These are phyloP conservation scores for Chytriomyces confervae DNA, from an alignment of 192 early-diverging fungal species.

Conservation along the genomic window DNA sequence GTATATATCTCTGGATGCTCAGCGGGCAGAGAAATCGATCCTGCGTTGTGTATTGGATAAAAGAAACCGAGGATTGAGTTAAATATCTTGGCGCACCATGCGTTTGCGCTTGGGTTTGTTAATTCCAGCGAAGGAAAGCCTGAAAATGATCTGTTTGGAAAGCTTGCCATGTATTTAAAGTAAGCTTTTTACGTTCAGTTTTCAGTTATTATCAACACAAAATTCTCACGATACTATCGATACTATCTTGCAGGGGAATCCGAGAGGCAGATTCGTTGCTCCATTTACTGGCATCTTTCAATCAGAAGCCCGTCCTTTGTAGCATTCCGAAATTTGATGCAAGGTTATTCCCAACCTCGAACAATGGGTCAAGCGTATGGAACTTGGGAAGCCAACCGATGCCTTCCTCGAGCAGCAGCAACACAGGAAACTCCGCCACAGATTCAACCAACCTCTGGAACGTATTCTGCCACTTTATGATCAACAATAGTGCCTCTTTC, in stretches of 20 bases:
- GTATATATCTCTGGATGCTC: constrained; percentile 22
- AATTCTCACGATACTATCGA: neutral
- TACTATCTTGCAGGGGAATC: constrained; percentile 37
- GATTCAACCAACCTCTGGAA: constrained; percentile 46
- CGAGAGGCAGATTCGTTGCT: constrained; percentile 52
- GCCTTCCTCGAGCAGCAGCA: neutral
- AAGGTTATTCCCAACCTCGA: constrained; percentile 20
- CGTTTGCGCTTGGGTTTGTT: constrained; percentile 57
- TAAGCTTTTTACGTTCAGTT: neutral
- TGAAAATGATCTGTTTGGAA: constrained; percentile 42
- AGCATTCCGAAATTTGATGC: constrained; percentile 40
- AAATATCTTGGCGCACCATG: constrained; percentile 56
- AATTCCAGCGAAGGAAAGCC: constrained; percentile 48
- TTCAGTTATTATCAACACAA: constrained; percentile 2
- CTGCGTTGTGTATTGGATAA: constrained; percentile 1
- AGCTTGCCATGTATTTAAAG: constrained; percentile 46
- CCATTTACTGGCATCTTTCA: constrained; percentile 45
- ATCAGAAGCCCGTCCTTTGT: constrained; percentile 40
- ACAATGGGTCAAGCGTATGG: neutral
- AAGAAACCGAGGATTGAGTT: constrained; percentile 54
- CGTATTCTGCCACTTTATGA: constrained; percentile 47
- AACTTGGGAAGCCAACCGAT: neutral
- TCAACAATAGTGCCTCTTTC: constrained; percentile 36
- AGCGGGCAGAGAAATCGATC: neutral
- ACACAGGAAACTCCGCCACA: constrained; percentile 26